Conservation (phyloP, 345 rosid genomes). For the Brassica carinata region DNA sequence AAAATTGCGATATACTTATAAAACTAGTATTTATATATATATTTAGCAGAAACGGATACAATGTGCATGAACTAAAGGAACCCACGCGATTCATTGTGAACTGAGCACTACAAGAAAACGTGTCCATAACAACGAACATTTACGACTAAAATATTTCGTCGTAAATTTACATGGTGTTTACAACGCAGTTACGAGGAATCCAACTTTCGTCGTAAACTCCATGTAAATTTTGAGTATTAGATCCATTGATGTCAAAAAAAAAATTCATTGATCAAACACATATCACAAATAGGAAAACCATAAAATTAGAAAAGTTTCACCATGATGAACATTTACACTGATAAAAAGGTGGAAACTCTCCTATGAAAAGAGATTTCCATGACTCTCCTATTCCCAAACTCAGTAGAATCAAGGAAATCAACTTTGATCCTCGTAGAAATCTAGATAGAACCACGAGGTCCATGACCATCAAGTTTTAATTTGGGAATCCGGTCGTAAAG, state of each 20-base stretch:
- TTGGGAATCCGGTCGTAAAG: neutral
- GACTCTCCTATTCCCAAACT: neutral
- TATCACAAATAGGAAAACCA: neutral
- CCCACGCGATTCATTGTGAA: constrained; percentile 15
- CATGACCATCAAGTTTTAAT: neutral
- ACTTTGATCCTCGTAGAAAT: neutral
- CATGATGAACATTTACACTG: neutral
- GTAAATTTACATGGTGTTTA: no score
- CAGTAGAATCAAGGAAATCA: neutral
- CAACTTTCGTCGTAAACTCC: no score
- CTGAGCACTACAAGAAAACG: neutral
- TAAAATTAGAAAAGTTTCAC: neutral
- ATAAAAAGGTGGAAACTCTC: neutral
- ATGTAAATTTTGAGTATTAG: neutral
- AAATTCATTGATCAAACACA: neutral
- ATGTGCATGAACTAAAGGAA: constrained; percentile 26
- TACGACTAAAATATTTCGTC: no score
- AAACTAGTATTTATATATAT: neutral
- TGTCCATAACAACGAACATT: no score
- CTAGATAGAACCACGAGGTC: constrained; percentile 1
- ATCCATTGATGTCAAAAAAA: neutral
- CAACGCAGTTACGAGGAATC: no score
- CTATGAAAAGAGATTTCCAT: neutral
- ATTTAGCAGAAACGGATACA: constrained; percentile 2
- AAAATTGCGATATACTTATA: constrained; percentile 3